These are phyloP conservation scores for Gymnopilus dilepis DNA, from an alignment of 768 basidiomycete species.

Conservation along the genomic window DNA sequence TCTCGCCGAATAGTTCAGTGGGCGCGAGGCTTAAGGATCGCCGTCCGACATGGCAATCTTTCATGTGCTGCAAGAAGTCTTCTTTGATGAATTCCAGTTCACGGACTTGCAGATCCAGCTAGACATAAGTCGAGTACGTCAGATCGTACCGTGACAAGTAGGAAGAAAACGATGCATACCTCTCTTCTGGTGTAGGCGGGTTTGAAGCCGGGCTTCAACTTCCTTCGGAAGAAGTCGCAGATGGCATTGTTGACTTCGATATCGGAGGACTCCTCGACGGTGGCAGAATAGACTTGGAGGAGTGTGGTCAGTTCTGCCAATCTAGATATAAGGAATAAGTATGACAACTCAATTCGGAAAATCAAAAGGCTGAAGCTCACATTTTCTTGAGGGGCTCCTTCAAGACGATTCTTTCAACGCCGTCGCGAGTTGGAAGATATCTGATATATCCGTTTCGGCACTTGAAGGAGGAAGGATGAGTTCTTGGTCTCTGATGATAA, in stretches of 20 bases:
- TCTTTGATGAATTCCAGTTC: neutral
- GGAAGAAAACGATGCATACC: neutral
- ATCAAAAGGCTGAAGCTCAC: neutral
- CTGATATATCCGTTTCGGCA: conserved; percentile 2
- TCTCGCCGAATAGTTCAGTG: no score
- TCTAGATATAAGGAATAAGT: neutral
- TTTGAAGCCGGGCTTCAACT: neutral
- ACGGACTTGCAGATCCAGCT: conserved; percentile 10
- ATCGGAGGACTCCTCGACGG: neutral
- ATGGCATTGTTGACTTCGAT: neutral
- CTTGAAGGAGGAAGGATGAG: neutral
- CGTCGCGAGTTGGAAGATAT: neutral
- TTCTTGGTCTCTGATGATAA: no score
- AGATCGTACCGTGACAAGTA: neutral
- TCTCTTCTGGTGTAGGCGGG: conserved; percentile 7
- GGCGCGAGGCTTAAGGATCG: neutral
- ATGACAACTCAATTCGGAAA: neutral
- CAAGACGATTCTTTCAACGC: neutral
- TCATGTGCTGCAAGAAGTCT: neutral
- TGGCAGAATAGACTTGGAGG: neutral
- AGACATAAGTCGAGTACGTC: neutral
- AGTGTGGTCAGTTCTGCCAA: neutral
- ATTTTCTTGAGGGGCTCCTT: neutral
- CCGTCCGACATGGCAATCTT: neutral
- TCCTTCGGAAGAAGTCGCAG: conserved; percentile 12